A percentile compares a stretch with the other conserved stretches of the same genome.
These are phyloP conservation scores for Pisolithus sp. DNA, from an alignment of 768 basidiomycete genomes.

Conservation along the genomic window DNA sequence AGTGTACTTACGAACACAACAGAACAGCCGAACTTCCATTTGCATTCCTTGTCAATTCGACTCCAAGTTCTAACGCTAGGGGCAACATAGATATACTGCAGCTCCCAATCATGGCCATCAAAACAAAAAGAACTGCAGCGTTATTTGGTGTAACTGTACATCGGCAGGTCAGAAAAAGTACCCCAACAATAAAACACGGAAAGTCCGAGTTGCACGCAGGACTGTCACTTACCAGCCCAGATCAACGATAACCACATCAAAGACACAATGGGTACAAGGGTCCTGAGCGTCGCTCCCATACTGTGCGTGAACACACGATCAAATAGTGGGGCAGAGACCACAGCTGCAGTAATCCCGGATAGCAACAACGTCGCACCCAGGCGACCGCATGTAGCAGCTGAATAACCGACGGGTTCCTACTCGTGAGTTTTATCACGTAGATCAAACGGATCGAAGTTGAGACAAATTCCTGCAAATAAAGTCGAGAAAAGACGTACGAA, in stretches of 20 bases:
- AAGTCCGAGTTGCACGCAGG: too few relatives aligned
- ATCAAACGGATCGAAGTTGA: background rate
- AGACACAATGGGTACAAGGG: constrained; percentile 56
- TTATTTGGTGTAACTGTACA: constrained; percentile 56
- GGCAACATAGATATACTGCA: constrained; percentile 66
- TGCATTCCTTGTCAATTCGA: constrained; percentile 74
- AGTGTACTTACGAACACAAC: constrained; percentile 59
- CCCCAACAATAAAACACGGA: too few relatives aligned
- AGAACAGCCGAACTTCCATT: constrained; percentile 70
- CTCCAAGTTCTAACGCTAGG: constrained; percentile 68
- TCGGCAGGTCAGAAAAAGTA: background rate
- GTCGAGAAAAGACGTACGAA: constrained; percentile 41
- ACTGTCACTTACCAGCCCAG: constrained; percentile 58
- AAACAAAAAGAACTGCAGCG: constrained; percentile 49
- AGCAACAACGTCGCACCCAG: constrained; percentile 63
- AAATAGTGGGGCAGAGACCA: constrained; percentile 66
- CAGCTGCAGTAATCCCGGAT: constrained; percentile 65
- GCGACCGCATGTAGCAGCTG: constrained; percentile 56
- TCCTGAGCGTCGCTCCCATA: constrained; percentile 53
- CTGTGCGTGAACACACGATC: constrained; percentile 81
- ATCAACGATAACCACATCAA: constrained; percentile 69
- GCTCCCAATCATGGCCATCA: constrained; percentile 65
- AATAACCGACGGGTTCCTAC: constrained; percentile 71
- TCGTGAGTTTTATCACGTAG: background rate
- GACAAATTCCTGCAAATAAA: too few relatives aligned